A percentile compares a stretch with the other conserved stretches of the same genome.
Evolutionary conservation across 2,329 filamentous ascomycete species (phyloP).

Genomic region (Calonectria crousiana): DNA sequence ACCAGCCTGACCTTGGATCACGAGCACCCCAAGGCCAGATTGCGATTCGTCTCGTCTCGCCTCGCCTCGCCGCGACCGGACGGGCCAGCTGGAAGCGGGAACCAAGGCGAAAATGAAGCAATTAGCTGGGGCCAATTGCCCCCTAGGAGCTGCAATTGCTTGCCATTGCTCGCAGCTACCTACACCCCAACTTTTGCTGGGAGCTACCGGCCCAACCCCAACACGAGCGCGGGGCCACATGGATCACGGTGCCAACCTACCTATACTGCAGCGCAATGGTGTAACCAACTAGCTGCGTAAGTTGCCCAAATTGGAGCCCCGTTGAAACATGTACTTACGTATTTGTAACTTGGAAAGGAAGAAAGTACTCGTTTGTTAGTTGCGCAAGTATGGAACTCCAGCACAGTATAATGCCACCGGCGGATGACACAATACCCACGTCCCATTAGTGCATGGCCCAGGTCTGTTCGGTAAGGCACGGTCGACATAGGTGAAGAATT

Average conservation of each 20-base stretch:
- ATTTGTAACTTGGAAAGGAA: slow-evolving; percentile 30
- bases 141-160: slow-evolving; percentile 1
- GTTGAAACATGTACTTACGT: slow-evolving; percentile 38
- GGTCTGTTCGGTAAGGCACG: slow-evolving; percentile 32
- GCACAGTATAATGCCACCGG: slow-evolving; percentile 33
- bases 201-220: slow-evolving; percentile 31
- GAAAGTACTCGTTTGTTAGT: neutral
- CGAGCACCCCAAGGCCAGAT: slow-evolving; percentile 32
- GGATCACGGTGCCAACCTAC: slow-evolving; percentile 10
- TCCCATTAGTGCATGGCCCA: slow-evolving; percentile 25
- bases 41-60: slow-evolving; percentile 18
- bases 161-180: slow-evolving; percentile 2
- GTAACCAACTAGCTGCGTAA: slow-evolving; percentile 3
- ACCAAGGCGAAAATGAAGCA: neutral
- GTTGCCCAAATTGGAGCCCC: neutral
- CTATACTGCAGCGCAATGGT: slow-evolving; percentile 6
- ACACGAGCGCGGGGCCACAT: slow-evolving; percentile 42
- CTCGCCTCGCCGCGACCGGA: slow-evolving; percentile 8
- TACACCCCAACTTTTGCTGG: slow-evolving; percentile 6
- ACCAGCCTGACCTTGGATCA: slow-evolving; percentile 41
- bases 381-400: slow-evolving; percentile 3
- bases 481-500: slow-evolving; percentile 27
- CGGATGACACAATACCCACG: slow-evolving; percentile 42
- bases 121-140: neutral
- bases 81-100: neutral